Evolutionary conservation across 2,329 filamentous ascomycete genomes (phyloP).

Genomic region (Trichoderma citrinoviride): DNA sequence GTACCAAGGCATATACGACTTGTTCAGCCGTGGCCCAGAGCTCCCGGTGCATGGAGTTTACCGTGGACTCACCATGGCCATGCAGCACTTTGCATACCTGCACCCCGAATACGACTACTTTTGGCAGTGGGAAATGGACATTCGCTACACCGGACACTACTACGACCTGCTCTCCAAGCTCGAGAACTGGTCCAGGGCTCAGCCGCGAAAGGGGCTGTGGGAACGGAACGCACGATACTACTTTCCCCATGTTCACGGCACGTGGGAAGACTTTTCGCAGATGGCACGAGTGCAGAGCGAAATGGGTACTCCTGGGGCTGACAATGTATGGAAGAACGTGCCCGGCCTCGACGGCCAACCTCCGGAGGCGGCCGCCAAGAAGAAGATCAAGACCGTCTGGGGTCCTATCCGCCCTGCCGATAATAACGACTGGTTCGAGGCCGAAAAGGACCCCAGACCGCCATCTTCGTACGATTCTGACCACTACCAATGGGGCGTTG

Average conservation of each 20-base stretch:
- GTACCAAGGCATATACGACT: conserved; percentile 83
- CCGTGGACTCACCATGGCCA: conserved; percentile 86
- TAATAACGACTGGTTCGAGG: conserved; percentile 67
- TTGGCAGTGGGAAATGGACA: conserved; percentile 96
- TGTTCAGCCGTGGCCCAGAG: conserved; percentile 62
- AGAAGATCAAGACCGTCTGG: conserved; percentile 69
- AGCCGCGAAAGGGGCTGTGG: conserved; percentile 79
- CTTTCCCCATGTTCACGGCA: conserved; percentile 70
- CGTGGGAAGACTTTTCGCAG: conserved; percentile 73
- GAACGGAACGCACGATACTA: conserved; percentile 78
- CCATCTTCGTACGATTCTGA: conserved; percentile 72
- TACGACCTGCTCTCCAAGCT: conserved; percentile 71
- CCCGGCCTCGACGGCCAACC: conserved; percentile 43
- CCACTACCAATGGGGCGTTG: conserved; percentile 80
- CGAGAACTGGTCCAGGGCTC: conserved; percentile 64
- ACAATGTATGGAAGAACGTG: conserved; percentile 63
- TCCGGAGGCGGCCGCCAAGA: conserved; percentile 36
- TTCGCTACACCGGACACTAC: conserved; percentile 85
- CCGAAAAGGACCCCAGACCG: conserved; percentile 69
- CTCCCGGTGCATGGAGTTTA: conserved; percentile 89
- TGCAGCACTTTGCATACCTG: conserved; percentile 86
- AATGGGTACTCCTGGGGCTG: conserved; percentile 61
- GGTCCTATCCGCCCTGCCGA: conserved; percentile 71
- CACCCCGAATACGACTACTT: conserved; percentile 89
- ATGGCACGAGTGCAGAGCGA: conserved; percentile 75